Evolutionary conservation across 2,329 filamentous ascomycete species (phyloP).

Genomic region (Hypoxylon sp.): DNA sequence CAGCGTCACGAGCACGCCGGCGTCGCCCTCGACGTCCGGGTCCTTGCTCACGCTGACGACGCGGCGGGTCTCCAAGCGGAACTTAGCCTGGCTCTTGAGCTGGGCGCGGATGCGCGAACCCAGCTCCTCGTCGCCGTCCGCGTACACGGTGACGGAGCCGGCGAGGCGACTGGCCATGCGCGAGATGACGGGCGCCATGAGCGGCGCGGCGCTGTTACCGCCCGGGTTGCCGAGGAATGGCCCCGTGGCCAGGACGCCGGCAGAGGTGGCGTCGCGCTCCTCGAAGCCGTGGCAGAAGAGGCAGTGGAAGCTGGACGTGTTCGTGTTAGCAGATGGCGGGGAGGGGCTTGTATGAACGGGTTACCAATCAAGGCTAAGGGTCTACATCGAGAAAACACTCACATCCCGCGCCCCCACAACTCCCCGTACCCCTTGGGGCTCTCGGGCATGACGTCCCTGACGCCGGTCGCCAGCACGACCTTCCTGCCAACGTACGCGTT

Average conservation of each 20-base stretch:
- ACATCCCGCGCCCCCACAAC: constrained; percentile 62
- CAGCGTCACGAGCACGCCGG: constrained; percentile 39
- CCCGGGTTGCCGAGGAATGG: constrained; percentile 40
- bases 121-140: constrained; percentile 52
- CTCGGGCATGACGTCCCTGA: constrained; percentile 58
- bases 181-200: constrained; percentile 50
- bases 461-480: constrained; percentile 63
- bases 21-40: constrained; percentile 27
- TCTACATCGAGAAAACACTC: constrained; percentile 41
- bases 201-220: neutral
- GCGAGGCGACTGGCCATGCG: constrained; percentile 56
- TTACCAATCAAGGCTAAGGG: too few species aligned
- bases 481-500: constrained; percentile 57
- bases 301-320: constrained; percentile 64
- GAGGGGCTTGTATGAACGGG: too few species aligned
- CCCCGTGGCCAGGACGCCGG: constrained; percentile 56
- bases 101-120: constrained; percentile 38
- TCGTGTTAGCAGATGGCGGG: neutral
- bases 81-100: constrained; percentile 45
- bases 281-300: constrained; percentile 69
- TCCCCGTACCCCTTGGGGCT: constrained; percentile 60
- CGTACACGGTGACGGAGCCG: constrained; percentile 58
- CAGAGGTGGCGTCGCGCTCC: constrained; percentile 56
- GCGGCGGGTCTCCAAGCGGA: constrained; percentile 49
- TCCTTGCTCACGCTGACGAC: constrained; percentile 32